Evolutionary conservation across 805 yeast genomes (phyloP).

Genomic region (Ogataea paraovalis): DNA sequence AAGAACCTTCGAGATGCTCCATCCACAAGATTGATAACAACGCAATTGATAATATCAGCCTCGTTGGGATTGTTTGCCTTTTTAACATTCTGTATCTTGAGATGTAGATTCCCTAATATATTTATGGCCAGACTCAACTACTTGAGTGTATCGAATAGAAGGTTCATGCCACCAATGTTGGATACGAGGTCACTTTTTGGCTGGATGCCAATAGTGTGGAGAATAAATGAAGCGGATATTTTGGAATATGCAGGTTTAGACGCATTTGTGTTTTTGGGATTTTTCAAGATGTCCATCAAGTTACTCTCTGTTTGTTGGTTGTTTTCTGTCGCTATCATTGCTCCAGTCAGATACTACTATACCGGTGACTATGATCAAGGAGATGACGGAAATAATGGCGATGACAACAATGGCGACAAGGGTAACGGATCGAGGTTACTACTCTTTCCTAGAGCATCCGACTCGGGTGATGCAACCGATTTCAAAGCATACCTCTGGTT

Average conservation of each 20-base stretch:
- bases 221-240: slow-evolving; percentile 68
- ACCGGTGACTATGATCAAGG: slow-evolving; percentile 77
- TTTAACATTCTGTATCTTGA: slow-evolving; percentile 60
- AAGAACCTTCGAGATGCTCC: slow-evolving; percentile 31
- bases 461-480: slow-evolving; percentile 25
- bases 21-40: slow-evolving; percentile 56
- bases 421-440: neutral
- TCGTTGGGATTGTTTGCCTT: slow-evolving; percentile 68
- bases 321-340: slow-evolving; percentile 69
- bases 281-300: slow-evolving; percentile 84
- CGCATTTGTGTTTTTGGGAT: slow-evolving; percentile 87
- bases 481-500: slow-evolving; percentile 70
- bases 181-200: slow-evolving; percentile 62
- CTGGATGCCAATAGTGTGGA: slow-evolving; percentile 70
- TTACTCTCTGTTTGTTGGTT: slow-evolving; percentile 59
- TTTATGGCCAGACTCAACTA: slow-evolving; percentile 75
- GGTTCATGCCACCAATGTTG: slow-evolving; percentile 53
- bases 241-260: slow-evolving; percentile 90
- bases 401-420: slow-evolving; percentile 7
- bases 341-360: slow-evolving; percentile 79
- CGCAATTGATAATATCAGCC: slow-evolving; percentile 71
- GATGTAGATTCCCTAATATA: slow-evolving; percentile 73
- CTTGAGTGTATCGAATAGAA: slow-evolving; percentile 34
- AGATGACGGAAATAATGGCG: slow-evolving; percentile 32
- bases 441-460: neutral